phyloP scores from a whole-genome alignment of 306 rosid species.

The Chamaecrista fasciculata region DNA sequence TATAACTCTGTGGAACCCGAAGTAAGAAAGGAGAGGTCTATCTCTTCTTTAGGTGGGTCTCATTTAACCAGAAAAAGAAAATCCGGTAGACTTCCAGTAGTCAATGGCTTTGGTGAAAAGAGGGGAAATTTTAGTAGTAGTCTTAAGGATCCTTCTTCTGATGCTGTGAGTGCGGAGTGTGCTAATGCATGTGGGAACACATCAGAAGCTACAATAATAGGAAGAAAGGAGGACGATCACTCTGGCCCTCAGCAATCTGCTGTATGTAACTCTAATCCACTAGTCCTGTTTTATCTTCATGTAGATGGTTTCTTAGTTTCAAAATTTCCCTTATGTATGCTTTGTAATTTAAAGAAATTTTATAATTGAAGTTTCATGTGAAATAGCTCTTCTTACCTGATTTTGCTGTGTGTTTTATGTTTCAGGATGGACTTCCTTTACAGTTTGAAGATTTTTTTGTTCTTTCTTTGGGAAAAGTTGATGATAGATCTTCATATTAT shows the following conservation, averaged over 20 bases:
- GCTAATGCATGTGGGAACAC: slow-evolving; percentile 40
- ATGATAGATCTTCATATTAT: slow-evolving; percentile 69
- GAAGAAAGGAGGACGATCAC: slow-evolving; percentile 39
- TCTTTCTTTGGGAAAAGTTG: slow-evolving; percentile 84
- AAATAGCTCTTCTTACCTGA: slow-evolving; percentile 34
- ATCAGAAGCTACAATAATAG: slow-evolving; percentile 44
- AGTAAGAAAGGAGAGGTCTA: slow-evolving; percentile 53
- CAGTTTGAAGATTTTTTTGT: slow-evolving; percentile 87
- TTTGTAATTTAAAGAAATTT: not conserved
- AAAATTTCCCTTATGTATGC: not conserved
- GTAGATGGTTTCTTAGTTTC: slow-evolving; percentile 12
- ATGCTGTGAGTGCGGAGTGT: slow-evolving; percentile 44
- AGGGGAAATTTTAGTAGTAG: slow-evolving; percentile 43
- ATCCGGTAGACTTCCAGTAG: slow-evolving; percentile 37
- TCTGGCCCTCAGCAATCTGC: slow-evolving; percentile 36
- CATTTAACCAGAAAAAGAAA: slow-evolving; percentile 67
- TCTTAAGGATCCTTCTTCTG: slow-evolving; percentile 48
- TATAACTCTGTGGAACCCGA: slow-evolving; percentile 56
- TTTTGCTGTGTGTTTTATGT: slow-evolving; percentile 36
- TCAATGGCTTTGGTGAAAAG: slow-evolving; percentile 72
- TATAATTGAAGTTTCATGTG: slow-evolving; percentile 17
- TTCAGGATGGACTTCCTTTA: slow-evolving; percentile 86
- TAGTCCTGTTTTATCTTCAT: slow-evolving; percentile 27
- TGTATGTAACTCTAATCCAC: slow-evolving; percentile 48
- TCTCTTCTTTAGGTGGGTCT: slow-evolving; percentile 46